A percentile compares a stretch with the other conserved stretches of the same genome.
These are phyloP conservation scores for Heracleum sosnowskyi DNA, from an alignment of 129 eudicot species.

Conservation along the genomic window DNA sequence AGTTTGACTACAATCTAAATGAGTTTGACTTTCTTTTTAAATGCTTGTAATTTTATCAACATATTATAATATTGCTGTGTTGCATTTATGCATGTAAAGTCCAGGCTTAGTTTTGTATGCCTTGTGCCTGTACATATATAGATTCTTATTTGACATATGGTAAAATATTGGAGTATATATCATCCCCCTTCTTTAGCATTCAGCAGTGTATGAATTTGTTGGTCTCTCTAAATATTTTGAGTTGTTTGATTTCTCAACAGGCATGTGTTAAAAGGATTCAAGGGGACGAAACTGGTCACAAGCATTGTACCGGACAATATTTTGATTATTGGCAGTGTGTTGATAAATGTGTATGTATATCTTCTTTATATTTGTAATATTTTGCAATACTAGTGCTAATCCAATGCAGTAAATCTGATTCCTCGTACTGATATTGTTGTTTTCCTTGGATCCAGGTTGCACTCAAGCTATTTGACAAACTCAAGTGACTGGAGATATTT, in stretches of 20 bases:
- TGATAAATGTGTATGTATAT: constrained; percentile 67
- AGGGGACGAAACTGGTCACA: constrained; percentile 77
- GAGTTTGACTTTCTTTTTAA: background rate
- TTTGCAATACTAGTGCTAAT: background rate
- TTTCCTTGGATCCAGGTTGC: constrained; percentile 50
- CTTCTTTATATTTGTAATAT: background rate
- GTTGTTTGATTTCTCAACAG: constrained; percentile 21
- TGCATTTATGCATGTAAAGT: background rate
- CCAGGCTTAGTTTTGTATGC: background rate
- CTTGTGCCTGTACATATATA: background rate
- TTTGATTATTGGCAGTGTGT: constrained; percentile 88
- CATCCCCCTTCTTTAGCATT: background rate
- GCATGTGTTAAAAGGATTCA: constrained; percentile 71
- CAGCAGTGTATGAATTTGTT: background rate
- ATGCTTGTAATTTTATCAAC: background rate
- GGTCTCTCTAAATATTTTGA: background rate
- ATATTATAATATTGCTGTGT: no score
- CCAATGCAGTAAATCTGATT: background rate
- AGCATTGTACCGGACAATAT: constrained; percentile 91
- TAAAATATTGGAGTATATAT: background rate
- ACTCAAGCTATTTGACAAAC: constrained; percentile 52
- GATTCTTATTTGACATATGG: background rate
- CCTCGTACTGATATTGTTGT: background rate
- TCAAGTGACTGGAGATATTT: constrained; percentile 38
- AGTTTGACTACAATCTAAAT: background rate